These are phyloP conservation scores for Talaromyces sp. DNA, from an alignment of 2,329 filamentous ascomycete species.

Conservation along the genomic window DNA sequence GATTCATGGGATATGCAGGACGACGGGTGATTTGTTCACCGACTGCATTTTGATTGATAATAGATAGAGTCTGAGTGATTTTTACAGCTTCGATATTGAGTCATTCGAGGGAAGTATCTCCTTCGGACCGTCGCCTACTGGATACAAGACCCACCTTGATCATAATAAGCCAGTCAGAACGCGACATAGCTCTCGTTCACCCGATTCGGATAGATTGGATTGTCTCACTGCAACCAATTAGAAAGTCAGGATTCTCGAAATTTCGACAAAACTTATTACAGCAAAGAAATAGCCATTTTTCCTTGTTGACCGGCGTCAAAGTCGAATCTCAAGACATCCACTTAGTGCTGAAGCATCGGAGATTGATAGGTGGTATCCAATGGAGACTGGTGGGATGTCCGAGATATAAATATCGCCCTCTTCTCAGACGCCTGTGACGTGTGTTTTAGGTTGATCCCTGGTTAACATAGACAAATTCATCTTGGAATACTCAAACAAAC, in stretches of 20 bases:
- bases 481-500: no score
- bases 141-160: background rate
- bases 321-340: background rate
- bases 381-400: background rate
- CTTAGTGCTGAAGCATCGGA: background rate
- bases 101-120: background rate
- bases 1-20: conserved; percentile 22
- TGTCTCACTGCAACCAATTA: background rate
- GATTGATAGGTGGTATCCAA: no score
- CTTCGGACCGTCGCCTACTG: background rate
- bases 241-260: background rate
- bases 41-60: background rate
- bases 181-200: background rate
- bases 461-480: no score
- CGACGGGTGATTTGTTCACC: background rate
- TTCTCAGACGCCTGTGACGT: no score
- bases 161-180: background rate
- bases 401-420: background rate
- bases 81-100: background rate
- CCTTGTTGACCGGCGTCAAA: background rate
- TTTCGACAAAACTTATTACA: background rate
- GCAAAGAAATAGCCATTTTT: background rate
- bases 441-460: no score
- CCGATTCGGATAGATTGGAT: background rate
- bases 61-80: background rate